Conservation (phyloP, 352 stramenopile species). For the Pythium rishiriense region DNA sequence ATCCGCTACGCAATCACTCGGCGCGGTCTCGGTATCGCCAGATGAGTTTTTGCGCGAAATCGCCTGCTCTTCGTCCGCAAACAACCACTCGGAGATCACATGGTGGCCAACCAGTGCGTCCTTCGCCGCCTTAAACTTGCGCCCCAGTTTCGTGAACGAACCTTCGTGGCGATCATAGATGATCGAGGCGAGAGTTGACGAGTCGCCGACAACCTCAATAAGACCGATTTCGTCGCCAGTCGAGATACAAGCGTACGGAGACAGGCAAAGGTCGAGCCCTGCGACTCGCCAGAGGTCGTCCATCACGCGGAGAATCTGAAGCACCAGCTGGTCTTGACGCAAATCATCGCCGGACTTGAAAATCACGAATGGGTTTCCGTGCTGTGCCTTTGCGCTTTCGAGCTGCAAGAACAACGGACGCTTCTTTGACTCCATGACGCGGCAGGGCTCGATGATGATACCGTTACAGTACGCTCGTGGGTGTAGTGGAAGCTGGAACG, state of each 20-base stretch:
- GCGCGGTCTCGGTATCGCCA: not conserved
- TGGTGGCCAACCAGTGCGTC: constrained; percentile 61
- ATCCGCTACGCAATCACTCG: not conserved
- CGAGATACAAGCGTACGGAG: constrained; percentile 85
- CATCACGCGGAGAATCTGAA: constrained; percentile 92
- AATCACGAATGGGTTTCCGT: constrained; percentile 75
- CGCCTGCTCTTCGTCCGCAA: constrained; percentile 27
- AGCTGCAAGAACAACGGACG: constrained; percentile 89
- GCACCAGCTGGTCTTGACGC: constrained; percentile 92
- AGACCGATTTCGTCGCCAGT: constrained; percentile 87
- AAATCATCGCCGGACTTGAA: constrained; percentile 94
- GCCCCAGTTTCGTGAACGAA: constrained; percentile 56
- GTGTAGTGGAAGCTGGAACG: constrained; percentile 89
- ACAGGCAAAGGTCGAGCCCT: constrained; percentile 82
- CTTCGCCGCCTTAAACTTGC: constrained; percentile 68
- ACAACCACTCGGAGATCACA: constrained; percentile 78
- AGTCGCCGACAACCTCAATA: constrained; percentile 88
- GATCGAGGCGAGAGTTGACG: constrained; percentile 88
- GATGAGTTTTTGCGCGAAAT: not conserved
- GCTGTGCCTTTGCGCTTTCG: constrained; percentile 62
- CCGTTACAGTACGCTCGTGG: constrained; percentile 77
- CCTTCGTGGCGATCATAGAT: constrained; percentile 72
- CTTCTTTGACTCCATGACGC: constrained; percentile 95
- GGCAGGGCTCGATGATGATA: constrained; percentile 81
- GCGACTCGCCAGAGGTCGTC: constrained; percentile 88